Base-by-base conservation (phyloP, 768 basidiomycete genomes). In the Mycena metata region DNA sequence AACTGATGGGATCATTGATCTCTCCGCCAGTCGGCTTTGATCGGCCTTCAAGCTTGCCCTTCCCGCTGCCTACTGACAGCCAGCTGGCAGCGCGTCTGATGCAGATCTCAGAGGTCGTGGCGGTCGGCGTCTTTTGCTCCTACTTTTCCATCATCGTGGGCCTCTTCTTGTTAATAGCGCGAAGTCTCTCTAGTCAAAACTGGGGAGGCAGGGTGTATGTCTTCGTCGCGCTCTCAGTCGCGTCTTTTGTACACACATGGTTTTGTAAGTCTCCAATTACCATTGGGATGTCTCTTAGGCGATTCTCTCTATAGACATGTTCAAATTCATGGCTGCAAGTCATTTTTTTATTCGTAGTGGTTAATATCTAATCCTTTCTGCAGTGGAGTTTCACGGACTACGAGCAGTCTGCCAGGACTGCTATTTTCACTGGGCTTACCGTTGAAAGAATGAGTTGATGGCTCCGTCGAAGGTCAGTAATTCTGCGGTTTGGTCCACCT, bases 311-410 rank as follows among this genome's bases (percentile, higher is more conserved):
- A 6, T 59, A 86, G 85, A 84, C 73, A 85, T 86, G 85, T 76
- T 85, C 69, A 75, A 77, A 13, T 86, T 82, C 72, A 78, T 86
- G 79, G 56, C 63, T n/a, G 84, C 82, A 69, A 62, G 83, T 75
- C 8, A 13, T 36, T 43, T 42, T n/a, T 59, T 16, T 21, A 4
- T 39, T 12, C 24, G 26, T 47, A 6, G 6, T 23, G 2, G 41
- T 41, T 35, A 15, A 36, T 36, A 49, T 19, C 19, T 52, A 4
- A 11, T 35, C 16, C 35, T 15, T 16, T 67, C 24, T 67, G 23
- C 65, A 87, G 86, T 90, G 88, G 88, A 90, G 89, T 71, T 89
- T 87, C 67, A 33, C 61, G 15, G 77, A 85, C 62, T 85, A 86
- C 72, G 84, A 86, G 61, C 55, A 56, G 12, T 61, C 71, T 6